Evolutionary conservation across 2,329 filamentous ascomycete genomes (phyloP), one percentile per base, ranked within the genome.

Genomic region (Arthrobotrys conoides): DNA sequence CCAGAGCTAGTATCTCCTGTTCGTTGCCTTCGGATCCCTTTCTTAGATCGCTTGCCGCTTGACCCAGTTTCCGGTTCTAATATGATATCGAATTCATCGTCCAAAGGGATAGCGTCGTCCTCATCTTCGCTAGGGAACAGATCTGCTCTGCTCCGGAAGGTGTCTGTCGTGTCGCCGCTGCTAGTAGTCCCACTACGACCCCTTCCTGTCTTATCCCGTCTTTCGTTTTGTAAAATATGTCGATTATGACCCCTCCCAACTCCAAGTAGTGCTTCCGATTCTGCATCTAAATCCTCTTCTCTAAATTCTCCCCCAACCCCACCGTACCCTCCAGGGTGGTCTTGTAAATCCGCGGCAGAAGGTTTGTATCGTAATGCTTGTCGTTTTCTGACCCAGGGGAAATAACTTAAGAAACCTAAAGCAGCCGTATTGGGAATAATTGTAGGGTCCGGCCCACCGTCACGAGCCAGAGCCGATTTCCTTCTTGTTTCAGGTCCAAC

Each of bases 101-200:
- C 90, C 27, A 92, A 84, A 2, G 90, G 89, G 16, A 91, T 87
- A 2, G 90, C 90, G 84, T 92, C 90, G 81, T 90, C 90, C 80
- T 91, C 90, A 79, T 91, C 90, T 66, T 90, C 89, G 79, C 90
- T 91, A 1, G 89, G 89, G 80, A 91, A 90, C 48, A 92, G 85
- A 84, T 92, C 90, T 3, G 90, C 90, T 70, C 90, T 85, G 33
- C 89, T 91, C 81, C 90, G 90, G 36, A 90, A 84, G 3, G 89
- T 91, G 82, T 89, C 90, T 18, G 86, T 87, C 0, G 90, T 91
- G 49, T 88, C 87, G 24, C 87, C 86, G 1, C 89, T 90, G 1
- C 86, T 87, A 41, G 86, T 86, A 0, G 90, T 91, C 20, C 86
- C 86, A 82, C 89, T 91, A 44, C 90, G 85, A 53, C 86, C 85